Evolutionary conservation across 192 early-diverging fungal genomes (phyloP), one percentile per base, ranked within the genome.

Genomic region (Coemansia erecta): DNA sequence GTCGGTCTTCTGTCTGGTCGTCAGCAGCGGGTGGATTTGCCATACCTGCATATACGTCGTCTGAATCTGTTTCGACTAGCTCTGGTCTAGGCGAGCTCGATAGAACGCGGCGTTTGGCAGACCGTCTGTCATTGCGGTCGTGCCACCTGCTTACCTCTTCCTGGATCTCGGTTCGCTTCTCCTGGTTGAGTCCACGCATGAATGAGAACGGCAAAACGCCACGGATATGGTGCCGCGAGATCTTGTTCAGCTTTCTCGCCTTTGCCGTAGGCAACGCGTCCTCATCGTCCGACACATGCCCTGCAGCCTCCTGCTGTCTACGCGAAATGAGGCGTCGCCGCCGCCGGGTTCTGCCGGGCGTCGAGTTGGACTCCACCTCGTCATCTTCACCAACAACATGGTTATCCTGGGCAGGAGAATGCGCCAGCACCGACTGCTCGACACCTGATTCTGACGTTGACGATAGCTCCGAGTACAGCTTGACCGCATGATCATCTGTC

Each of bases 201-300:
- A 77, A 77, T 37, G 74, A 77, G 45, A 77, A 77, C 11, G 74
- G 74, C 42, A 77, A 46, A 4, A 77, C 55, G 11, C 68, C 74
- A 17, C 74, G 74, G 44, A 77, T 77, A 48, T 77, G 64, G 26
- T 53, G 60, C 21, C 68, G 68, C 14, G 64, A 64, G 11, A 76
- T 60, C 43, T 59, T 59, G 17, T 48, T 49, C 7, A 66, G 53
- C 31, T 19, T 60, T 6, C 58, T 31, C 8, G 60, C 64, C n/a
- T 55, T 70, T 3, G 63, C 56, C 15, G 60, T 63, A 12, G 67
- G 67, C 33, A 66, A 42, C n/a, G 18, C 21, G 9, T 41, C 45
- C 8, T 44, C 53, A 23, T 48, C 7, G 21, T 22, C 22, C 0
- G 46, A 48, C 21, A 48, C 21, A 14, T 14, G 21, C 10, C 8